Base-by-base conservation (phyloP, 805 yeast genomes). In the Millerozyma miso region DNA sequence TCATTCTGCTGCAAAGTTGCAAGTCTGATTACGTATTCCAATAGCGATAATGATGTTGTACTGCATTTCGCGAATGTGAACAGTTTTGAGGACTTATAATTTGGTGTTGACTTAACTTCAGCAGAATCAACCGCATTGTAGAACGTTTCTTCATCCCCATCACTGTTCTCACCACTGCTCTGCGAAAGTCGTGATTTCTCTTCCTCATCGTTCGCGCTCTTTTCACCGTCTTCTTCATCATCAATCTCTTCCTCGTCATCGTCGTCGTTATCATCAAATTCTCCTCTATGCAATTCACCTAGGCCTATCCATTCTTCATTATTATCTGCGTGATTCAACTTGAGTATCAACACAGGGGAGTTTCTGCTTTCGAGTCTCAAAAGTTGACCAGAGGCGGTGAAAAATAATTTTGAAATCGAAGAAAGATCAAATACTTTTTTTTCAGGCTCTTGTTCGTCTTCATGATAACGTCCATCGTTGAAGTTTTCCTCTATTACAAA, bases 381-480 rank as follows among this genome's bases (percentile, higher is more conserved):
- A 15, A 85, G 58, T 42, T 73, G 73, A 0, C 90, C 91, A 4
- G 88, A 81, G 2, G 85, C 85, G 46, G 82, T 78, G 58, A 83
- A 85, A 50, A 82, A 85, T 37, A 84, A 58, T 43, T 79, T 69
- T 3, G 71, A 60, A 2, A 85, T 67, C 3, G 63, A 52, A 13
- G 63, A 54, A 3, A 81, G 54, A 34, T 72, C 66, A 38, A 74
- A 52, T 1, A 44, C 42, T 13, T 68, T 56, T 1, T 44, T 42
- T 19, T 61, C 58, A 0, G 77, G 74, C n/a, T 48, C 55, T 13
- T 66, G 76, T 3, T 64, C 76, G 4, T 72, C 76, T 3, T 63
- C 68, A 54, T 85, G 95, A 53, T 83, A 85, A 42, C 91, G 62
- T 0, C 76, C 86, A 60, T 85, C 95, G 50, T 83, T 70, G 38